Evolutionary conservation across 2,329 filamentous ascomycete genomes (phyloP), one percentile per base, ranked within the genome.

Genomic region (Aspergillus phoenicis): DNA sequence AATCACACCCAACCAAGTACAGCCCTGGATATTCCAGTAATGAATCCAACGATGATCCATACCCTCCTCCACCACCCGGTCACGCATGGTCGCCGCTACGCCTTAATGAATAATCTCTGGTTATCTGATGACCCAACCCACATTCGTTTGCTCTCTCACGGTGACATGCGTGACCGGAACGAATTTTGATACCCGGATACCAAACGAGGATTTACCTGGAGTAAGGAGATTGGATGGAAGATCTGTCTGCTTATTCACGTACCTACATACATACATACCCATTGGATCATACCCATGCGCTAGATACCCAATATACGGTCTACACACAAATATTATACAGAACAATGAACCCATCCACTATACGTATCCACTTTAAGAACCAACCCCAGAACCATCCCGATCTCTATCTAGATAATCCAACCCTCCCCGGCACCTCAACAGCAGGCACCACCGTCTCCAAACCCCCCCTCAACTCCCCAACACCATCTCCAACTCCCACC

Each of bases 401-500:
- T 15, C 13, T 24, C 20, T n/a, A 24, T 24, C 20, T n/a, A 24
- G 20, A 8, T 15, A 8, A 15, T 4, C 8, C 65, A 66, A 13
- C 11, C 2, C 33, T 36, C 10, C 33, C 71, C 5, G 71, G 78
- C 8, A 97, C 87, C 45, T 90, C 87, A 60, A 84, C 79, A 0
- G 94, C 93, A 54, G 87, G 75, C 6, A 95, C 83, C 1, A 97
- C 86, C 4, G 93, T 98, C 80, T 97, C 93, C 41, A 94, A 85
- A 0, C 91, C 91, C 0, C 82, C 85, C 0, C 88, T 89, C 17
- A 85, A 77, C 57, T 84, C 85, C 58, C 86, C 82, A 30, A 30
- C 11, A 30, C 2, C 5, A 24, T 45, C 62, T 88, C 83, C 67
- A 93, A 90, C 0, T 87, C 81, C 11, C 93, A 93, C 78, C 73